Evolutionary conservation across 352 stramenopile species (phyloP).

Genomic region (Poterioochromonas sp.): DNA sequence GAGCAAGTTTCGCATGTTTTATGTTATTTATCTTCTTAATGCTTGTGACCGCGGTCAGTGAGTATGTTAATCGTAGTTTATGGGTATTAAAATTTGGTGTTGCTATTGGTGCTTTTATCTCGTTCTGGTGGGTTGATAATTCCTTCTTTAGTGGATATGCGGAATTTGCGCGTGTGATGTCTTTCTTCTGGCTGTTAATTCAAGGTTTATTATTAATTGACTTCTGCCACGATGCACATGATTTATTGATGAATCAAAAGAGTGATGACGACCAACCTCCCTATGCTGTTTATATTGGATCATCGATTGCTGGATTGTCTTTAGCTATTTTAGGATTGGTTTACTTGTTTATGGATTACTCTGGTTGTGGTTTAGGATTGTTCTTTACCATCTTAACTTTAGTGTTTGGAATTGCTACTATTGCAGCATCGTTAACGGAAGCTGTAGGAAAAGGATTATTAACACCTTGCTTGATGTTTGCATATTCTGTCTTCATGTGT

Average conservation of each 20-base stretch:
- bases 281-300: background rate
- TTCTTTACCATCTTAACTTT: constrained; percentile 22
- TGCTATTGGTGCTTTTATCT: background rate
- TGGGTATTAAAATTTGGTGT: constrained; percentile 18
- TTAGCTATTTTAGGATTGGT: constrained; percentile 9
- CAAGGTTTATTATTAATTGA: constrained; percentile 17
- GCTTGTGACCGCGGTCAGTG: background rate
- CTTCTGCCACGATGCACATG: constrained; percentile 9
- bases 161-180: constrained; percentile 3
- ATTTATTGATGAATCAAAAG: background rate
- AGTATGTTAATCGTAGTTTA: constrained; percentile 7
- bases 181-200: constrained; percentile 13
- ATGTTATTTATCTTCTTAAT: constrained; percentile 6
- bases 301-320: background rate
- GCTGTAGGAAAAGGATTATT: background rate
- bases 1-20: background rate
- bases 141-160: constrained; percentile 4
- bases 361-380: constrained; percentile 18
- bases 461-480: background rate
- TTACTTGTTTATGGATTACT: constrained; percentile 18
- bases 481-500: constrained; percentile 26
- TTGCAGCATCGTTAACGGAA: background rate
- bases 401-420: background rate
- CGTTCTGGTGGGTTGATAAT: constrained; percentile 25
- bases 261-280: background rate